A percentile compares a stretch with the other conserved stretches of the same genome.
Evolutionary conservation across 78 protist species (phyloP).

Genomic region (Thecamonas trahens): DNA sequence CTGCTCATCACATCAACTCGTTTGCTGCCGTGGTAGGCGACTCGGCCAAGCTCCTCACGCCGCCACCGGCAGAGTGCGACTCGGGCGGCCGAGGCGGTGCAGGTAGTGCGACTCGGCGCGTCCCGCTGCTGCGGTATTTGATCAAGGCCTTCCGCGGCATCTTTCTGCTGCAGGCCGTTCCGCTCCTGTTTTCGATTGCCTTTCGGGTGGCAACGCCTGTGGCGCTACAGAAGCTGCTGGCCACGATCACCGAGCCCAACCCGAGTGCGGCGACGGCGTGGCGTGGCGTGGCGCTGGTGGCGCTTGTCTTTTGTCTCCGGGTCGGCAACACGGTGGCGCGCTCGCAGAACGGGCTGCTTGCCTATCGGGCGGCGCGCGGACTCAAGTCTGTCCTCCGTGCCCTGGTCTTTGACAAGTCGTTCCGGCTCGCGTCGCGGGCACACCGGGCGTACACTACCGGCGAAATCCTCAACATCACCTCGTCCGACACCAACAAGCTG

Average conservation of each 20-base stretch:
- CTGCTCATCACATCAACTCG: neutral
- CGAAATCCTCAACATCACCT: constrained; percentile 10
- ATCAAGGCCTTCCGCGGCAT: neutral
- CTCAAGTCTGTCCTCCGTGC: neutral
- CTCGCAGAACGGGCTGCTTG: neutral
- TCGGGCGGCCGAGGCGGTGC: neutral
- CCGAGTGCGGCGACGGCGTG: neutral
- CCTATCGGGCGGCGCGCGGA: neutral
- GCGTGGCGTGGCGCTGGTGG: neutral
- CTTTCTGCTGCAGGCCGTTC: neutral
- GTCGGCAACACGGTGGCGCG: neutral
- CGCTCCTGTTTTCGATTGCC: too few relatives aligned
- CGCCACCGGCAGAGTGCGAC: neutral
- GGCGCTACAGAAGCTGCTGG: neutral
- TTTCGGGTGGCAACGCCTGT: too few relatives aligned
- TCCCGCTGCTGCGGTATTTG: too few relatives aligned
- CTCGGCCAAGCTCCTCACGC: neutral
- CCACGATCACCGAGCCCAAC: neutral
- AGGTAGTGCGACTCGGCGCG: too few relatives aligned
- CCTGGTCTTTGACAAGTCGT: neutral
- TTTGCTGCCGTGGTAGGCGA: neutral
- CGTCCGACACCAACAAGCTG: constrained; percentile 1
- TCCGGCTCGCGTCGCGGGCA: neutral
- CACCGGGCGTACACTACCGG: neutral
- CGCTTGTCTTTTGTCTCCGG: neutral